Evolutionary conservation across 768 basidiomycete genomes (phyloP), one percentile per base, ranked within the genome.

Genomic region (Austroboletus festivus): DNA sequence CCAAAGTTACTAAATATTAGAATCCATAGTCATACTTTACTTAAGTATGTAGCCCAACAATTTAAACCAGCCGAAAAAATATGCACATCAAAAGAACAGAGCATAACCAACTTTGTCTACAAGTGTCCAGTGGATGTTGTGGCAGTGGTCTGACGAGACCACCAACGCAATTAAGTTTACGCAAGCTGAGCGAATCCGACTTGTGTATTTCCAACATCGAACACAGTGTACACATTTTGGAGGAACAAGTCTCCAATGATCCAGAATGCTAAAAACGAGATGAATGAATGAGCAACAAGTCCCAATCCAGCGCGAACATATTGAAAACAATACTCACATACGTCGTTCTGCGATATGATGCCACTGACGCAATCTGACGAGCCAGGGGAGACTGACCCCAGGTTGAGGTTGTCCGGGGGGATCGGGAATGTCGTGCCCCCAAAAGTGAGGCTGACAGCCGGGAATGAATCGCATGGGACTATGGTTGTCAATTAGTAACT

Each of bases 221-320:
- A 75, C 1, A 51, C 57, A 3, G 73, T 69, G 55, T 74, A 79
- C 24, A 73, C 71, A 31, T 68, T 71, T 48, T 59, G 65, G 41
- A 77, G 55, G 68, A 78, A 74, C 12, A 68, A 58, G 26, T 54
- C 52, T 5, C 54, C 60, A 20, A 61, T 2, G 0, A 51, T 28
- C 57, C 60, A 62, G 26, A 47, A 45, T 3, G 47, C 53, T 61
- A 22, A 41, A 35, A 26, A 28, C 12, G 28, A 28, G 28, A 28
- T 28, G 7, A 28, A 28, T 12, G 28, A 28, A 28, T 28, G 28
- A 6, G 28, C 28, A 28, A 5, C 5, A 28, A 28, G 28, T n/a
- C n/a, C n/a, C 28, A 28, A 28, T 6, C 5, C 28, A 28, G 28
- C 7, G 28, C n/a, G 12, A 28, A 6, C 28, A 28, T 6, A 12